Evolutionary conservation across 2,329 filamentous ascomycete species (phyloP), one percentile per base, ranked within the genome.

Genomic region (Fusarium sp.): DNA sequence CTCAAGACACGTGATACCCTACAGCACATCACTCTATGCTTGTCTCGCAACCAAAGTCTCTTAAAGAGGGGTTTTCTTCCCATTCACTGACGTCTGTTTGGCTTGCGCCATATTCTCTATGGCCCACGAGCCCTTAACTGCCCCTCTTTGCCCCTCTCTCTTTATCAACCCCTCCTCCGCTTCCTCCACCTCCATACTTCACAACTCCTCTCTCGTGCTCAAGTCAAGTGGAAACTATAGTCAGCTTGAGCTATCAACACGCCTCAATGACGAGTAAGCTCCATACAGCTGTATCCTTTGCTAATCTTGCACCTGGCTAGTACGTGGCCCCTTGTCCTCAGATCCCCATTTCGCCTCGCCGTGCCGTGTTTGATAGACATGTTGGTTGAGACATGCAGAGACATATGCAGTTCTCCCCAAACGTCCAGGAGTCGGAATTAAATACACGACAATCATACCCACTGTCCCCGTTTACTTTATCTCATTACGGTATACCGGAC

Each of bases 141-240:
- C 67, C 57, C 65, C 68, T 64, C 56, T 26, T 31, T 62, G 34
- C 64, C 62, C 57, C 57, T 58, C 56, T 43, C 57, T 55, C 51
- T 24, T 31, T 7, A 36, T 40, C 22, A 34, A 58, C 57, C 60
- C 55, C 52, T 66, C 24, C 44, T 47, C 56, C 36, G 38, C 49
- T 43, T 54, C 60, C 55, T 62, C 58, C 49, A 57, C 67, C 67
- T 56, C 62, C 31, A 65, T 52, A 24, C 60, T 51, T 67, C 56
- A 22, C 46, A 55, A 49, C 44, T 59, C 57, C 34, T 62, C 33
- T 53, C 61, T 53, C 38, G 17, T 69, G 34, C 44, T 58, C 47
- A 51, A 57, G 58, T 54, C 50, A 55, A 53, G 52, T 68, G 44
- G 33, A 55, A 54, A 22, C 44, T 28, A 13, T 40, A 28, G 52